phyloP scores from a whole-genome alignment of 1,284 basidiomycete genomes.

The Ustilago curta region DNA sequence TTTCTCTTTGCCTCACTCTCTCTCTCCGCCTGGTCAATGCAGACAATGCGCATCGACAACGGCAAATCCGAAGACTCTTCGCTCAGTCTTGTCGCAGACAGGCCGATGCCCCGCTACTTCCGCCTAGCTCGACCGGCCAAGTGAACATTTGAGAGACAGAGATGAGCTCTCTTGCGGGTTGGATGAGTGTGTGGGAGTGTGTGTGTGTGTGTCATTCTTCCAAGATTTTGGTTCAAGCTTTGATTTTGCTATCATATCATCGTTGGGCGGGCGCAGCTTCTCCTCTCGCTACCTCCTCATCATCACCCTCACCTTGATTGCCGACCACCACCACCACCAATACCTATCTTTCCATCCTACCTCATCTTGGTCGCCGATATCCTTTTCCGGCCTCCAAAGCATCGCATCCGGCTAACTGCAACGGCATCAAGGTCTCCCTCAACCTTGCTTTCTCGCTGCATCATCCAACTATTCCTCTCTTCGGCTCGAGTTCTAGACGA shows the following conservation, averaged over 20 bases:
- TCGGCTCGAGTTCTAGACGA: conserved; percentile 2
- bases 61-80: conserved; percentile 8
- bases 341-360: conserved; percentile 1
- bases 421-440: conserved; percentile 51
- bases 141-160: neutral
- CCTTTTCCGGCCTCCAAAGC: neutral
- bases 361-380: neutral
- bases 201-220: neutral
- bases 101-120: conserved; percentile 19
- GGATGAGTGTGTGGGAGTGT: neutral
- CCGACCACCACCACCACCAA: conserved; percentile 2
- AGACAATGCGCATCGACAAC: conserved; percentile 13
- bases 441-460: conserved; percentile 42
- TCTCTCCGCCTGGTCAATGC: conserved; percentile 25
- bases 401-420: conserved; percentile 7
- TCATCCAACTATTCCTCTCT: neutral
- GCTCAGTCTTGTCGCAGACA: no score
- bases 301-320: conserved; percentile 5
- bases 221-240: conserved; percentile 5
- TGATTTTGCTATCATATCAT: conserved; percentile 2
- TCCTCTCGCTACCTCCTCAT: conserved; percentile 8
- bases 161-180: neutral
- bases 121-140: conserved; percentile 19
- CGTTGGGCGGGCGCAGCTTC: conserved; percentile 2
- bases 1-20: neutral